Evolutionary conservation across 768 basidiomycete species (phyloP), one percentile per base, ranked within the genome.

Genomic region (Suillus paluster): DNA sequence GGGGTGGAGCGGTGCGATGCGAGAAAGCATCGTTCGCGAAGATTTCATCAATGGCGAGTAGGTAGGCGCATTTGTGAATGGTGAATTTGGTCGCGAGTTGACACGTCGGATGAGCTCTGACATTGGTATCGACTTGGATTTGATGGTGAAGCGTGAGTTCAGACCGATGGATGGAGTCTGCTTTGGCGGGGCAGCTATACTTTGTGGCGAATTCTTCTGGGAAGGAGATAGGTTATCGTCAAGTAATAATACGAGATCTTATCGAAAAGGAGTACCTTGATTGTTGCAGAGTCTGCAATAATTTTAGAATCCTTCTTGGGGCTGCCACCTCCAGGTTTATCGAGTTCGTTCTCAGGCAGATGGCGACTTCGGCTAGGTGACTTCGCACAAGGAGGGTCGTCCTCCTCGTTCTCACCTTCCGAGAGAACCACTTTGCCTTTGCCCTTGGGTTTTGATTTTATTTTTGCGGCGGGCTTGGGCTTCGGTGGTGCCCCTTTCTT

Each of bases 1-100:
- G 10, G 86, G 84, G 67, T 93, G 91, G 27, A 94, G 79, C 4
- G 91, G 90, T 12, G 90, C 91, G 62, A 94, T 93, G 36, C 78
- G 80, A 1, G 86, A 84, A 38, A 94, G 80, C 54, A 84, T 71
- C 45, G 80, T 81, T 41, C 85, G 83, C 10, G 89, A 89, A 9
- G 86, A 80, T 67, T 91, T 92, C 58, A 83, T 71, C 62, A 85
- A 82, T 2, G 90, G 88, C 1, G 89, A 90, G 70, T 89, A 88
- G 3, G 84, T 75, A 6, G 68, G 57, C 0, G 58, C 55, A 27
- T 66, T 68, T 1, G 63, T 59, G 36, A 76, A 75, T 0, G 87
- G 89, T 12, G 90, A 89, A 58, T 79, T 84, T 17, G 89, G 86
- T 62, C 83, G 79, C 1, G 89, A 86, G 69, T 86, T 88, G 34